Percentiles rank a stretch among this genome's conserved stretches.
Evolutionary conservation across 2,329 filamentous ascomycete genomes (phyloP).

Genomic region (Thelonectria blattea): DNA sequence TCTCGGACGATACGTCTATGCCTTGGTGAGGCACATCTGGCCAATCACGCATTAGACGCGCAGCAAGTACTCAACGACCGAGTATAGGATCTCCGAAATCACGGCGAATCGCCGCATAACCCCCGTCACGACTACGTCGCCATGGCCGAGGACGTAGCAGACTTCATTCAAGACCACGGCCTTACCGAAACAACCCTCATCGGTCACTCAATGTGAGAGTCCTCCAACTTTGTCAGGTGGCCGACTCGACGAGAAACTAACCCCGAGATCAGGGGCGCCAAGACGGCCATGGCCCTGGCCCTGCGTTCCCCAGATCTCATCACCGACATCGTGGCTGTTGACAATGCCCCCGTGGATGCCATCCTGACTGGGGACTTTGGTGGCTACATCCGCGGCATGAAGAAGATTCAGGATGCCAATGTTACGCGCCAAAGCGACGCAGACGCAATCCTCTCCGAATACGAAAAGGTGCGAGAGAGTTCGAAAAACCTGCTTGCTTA

Average conservation of each 20-base stretch:
- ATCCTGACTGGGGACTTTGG: slow-evolving; percentile 76
- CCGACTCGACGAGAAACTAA: neutral
- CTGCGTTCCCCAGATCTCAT: slow-evolving; percentile 72
- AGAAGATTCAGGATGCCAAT: slow-evolving; percentile 72
- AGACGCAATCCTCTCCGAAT: slow-evolving; percentile 76
- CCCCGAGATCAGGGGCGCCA: slow-evolving; percentile 72
- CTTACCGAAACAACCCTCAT: slow-evolving; percentile 79
- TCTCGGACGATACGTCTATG: slow-evolving; percentile 80
- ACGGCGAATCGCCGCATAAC: slow-evolving; percentile 86
- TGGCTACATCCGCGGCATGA: slow-evolving; percentile 85
- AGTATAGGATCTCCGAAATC: slow-evolving; percentile 83
- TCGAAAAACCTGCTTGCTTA: no score
- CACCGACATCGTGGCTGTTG: slow-evolving; percentile 78
- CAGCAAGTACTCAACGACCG: slow-evolving; percentile 23
- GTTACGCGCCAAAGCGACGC: slow-evolving; percentile 77
- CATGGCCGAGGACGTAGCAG: slow-evolving; percentile 83
- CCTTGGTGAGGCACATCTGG: slow-evolving; percentile 63
- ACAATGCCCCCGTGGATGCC: slow-evolving; percentile 89
- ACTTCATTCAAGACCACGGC: slow-evolving; percentile 75
- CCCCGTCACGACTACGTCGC: slow-evolving; percentile 77
- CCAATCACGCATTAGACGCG: slow-evolving; percentile 4
- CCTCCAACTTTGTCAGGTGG: slow-evolving; percentile 1
- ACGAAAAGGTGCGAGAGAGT: slow-evolving; percentile 63
- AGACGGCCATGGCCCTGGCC: slow-evolving; percentile 87
- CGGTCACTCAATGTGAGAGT: slow-evolving; percentile 84